phyloP scores from a whole-genome alignment of 2,329 filamentous ascomycete species.

The Aspergillus floridensis region DNA sequence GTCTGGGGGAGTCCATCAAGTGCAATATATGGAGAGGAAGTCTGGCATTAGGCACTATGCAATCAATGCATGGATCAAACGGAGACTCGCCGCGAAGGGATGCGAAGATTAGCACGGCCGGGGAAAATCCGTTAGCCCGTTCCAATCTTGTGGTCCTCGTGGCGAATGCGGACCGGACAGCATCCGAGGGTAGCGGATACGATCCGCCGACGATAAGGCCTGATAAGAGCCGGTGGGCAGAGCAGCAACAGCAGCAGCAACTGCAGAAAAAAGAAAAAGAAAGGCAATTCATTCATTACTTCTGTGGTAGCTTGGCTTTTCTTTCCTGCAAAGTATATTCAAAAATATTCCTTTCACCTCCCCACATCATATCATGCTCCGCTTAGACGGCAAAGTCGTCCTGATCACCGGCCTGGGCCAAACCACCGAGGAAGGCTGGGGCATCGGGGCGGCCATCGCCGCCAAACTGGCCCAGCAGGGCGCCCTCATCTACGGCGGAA shows the following conservation, averaged over 20 bases:
- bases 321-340: no score
- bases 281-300: no score
- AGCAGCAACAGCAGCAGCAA: background rate
- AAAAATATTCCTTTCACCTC: no score
- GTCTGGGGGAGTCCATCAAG: slow-evolving; percentile 26
- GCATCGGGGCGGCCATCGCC: slow-evolving; percentile 53
- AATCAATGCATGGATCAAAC: background rate
- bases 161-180: no score
- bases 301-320: no score
- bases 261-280: no score
- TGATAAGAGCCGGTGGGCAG: background rate
- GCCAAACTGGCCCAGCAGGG: slow-evolving; percentile 49
- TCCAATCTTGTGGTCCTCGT: no score
- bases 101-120: background rate
- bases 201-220: background rate
- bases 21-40: no score
- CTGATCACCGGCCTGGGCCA: slow-evolving; percentile 34
- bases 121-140: background rate
- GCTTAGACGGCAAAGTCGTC: slow-evolving; percentile 24
- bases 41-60: no score
- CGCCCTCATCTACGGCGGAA: slow-evolving; percentile 52
- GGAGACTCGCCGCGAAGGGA: background rate
- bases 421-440: slow-evolving; percentile 45
- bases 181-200: background rate
- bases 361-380: slow-evolving; percentile 20